phyloP scores from a whole-genome alignment of 805 yeast genomes.

The Ogataea salicorniae region DNA sequence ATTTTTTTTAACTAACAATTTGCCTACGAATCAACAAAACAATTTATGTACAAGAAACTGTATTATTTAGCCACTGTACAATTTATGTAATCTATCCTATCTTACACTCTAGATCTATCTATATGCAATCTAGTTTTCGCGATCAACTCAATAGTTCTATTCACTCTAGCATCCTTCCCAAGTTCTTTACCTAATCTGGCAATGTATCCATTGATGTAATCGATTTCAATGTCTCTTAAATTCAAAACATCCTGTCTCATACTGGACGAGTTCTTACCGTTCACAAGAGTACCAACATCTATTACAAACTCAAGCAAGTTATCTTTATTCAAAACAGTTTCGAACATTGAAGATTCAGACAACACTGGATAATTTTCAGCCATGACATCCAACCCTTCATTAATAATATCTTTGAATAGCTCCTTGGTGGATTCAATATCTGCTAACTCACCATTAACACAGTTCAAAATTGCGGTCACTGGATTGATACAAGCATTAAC shows the following conservation, averaged over 20 bases:
- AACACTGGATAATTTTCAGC: constrained; percentile 26
- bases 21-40: too few relatives aligned
- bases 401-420: constrained; percentile 38
- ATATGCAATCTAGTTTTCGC: constrained; percentile 34
- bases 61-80: too few relatives aligned
- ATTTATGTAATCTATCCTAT: too few relatives aligned
- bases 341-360: constrained; percentile 28
- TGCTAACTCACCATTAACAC: constrained; percentile 71
- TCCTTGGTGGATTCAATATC: constrained; percentile 30
- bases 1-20: too few relatives aligned
- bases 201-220: constrained; percentile 79
- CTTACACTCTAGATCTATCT: constrained; percentile 8
- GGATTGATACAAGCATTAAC: constrained; percentile 85
- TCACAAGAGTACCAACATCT: constrained; percentile 24
- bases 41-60: too few relatives aligned
- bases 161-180: constrained; percentile 41
- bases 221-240: constrained; percentile 66
- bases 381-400: constrained; percentile 43
- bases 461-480: constrained; percentile 69
- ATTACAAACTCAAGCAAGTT: constrained; percentile 29
- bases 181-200: constrained; percentile 47
- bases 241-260: constrained; percentile 64
- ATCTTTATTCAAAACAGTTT: constrained; percentile 29
- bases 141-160: constrained; percentile 40
- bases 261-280: constrained; percentile 55